Percentiles rank a stretch among this genome's conserved stretches.
phyloP scores from a whole-genome alignment of 306 rosid species.

The Fragaria vesca region DNA sequence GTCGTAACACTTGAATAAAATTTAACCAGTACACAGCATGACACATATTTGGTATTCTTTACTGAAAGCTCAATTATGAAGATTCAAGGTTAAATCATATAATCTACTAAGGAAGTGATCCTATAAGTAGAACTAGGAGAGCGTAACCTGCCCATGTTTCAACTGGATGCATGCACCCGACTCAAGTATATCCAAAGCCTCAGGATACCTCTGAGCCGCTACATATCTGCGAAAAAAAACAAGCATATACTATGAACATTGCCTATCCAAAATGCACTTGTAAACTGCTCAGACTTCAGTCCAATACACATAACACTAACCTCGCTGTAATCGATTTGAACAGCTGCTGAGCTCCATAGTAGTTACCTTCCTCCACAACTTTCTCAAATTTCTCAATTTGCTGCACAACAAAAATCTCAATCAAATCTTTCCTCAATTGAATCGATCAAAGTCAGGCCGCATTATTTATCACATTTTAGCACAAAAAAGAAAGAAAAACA shows the following conservation, averaged over 20 bases:
- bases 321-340: slow-evolving; percentile 90
- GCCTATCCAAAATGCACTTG: background rate
- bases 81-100: background rate
- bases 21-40: background rate
- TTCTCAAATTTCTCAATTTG: slow-evolving; percentile 75
- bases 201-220: slow-evolving; percentile 65
- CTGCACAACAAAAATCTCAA: slow-evolving; percentile 38
- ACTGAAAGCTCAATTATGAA: background rate
- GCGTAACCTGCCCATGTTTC: slow-evolving; percentile 70
- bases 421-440: background rate
- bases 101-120: background rate
- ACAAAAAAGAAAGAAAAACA: background rate
- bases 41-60: too few relatives aligned
- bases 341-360: slow-evolving; percentile 97
- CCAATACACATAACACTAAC: slow-evolving; percentile 27
- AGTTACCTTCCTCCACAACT: slow-evolving; percentile 66
- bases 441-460: background rate
- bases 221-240: slow-evolving; percentile 65
- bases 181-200: slow-evolving; percentile 82
- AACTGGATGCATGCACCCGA: slow-evolving; percentile 87
- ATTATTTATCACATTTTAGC: too few relatives aligned
- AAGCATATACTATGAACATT: slow-evolving; percentile 25
- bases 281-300: background rate
- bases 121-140: background rate
- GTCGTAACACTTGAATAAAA: background rate